Percentiles rank a stretch among this genome's conserved stretches.
phyloP scores from a whole-genome alignment of 176 grass and related monocot species.

The Ensete ventricosum region DNA sequence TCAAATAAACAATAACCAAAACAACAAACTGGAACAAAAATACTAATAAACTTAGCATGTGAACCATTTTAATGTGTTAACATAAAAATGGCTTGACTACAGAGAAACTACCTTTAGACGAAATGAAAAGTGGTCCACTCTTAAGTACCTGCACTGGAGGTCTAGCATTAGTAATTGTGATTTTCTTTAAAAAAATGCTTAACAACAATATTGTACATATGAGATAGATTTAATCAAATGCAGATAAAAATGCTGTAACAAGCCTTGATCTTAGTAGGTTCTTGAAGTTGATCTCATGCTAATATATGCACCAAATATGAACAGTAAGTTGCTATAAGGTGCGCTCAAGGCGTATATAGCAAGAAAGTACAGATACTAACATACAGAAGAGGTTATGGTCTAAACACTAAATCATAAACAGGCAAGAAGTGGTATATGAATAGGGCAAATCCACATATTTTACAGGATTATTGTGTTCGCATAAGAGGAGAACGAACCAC shows the following conservation, averaged over 20 bases:
- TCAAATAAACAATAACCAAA: background rate
- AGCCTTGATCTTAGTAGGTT: background rate
- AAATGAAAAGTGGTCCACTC: constrained; percentile 82
- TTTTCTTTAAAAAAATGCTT: background rate
- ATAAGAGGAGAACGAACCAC: no score
- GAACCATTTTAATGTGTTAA: background rate
- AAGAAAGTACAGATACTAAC: background rate
- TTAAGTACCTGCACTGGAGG: constrained; percentile 64
- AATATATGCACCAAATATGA: background rate
- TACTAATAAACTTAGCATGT: background rate
- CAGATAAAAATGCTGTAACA: background rate
- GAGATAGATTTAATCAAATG: background rate
- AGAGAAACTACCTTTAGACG: constrained; percentile 61
- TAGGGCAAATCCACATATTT: no score
- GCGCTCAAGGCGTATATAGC: background rate
- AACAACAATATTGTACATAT: background rate
- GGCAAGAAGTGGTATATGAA: no score
- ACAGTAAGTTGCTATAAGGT: no score
- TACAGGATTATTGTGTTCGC: no score
- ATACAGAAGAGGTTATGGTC: no score
- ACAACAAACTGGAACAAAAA: background rate
- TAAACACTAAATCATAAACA: no score
- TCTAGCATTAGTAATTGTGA: constrained; percentile 16
- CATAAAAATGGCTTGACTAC: background rate
- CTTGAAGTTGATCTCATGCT: background rate